Evolutionary conservation across 805 yeast species (phyloP).

Genomic region (Pichia phayaonensis): DNA sequence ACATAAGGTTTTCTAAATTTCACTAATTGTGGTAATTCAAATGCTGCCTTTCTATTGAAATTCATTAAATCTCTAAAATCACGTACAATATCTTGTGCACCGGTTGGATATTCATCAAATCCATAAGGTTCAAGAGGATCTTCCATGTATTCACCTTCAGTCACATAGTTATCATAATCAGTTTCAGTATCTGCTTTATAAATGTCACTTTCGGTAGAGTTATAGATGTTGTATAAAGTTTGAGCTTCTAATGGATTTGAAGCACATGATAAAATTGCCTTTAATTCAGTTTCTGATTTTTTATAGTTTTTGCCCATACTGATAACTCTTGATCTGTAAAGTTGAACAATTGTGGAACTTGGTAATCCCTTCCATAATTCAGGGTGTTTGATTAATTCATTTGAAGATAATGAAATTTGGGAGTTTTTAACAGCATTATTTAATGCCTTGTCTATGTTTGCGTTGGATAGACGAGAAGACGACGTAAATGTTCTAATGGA

Average conservation of each 20-base stretch:
- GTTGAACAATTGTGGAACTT: slow-evolving; percentile 50
- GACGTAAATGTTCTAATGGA: background rate
- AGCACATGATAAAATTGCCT: slow-evolving; percentile 45
- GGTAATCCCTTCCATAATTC: slow-evolving; percentile 65
- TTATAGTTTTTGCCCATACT: slow-evolving; percentile 45
- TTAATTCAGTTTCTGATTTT: slow-evolving; percentile 44
- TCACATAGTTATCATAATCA: slow-evolving; percentile 34
- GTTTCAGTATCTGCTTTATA: slow-evolving; percentile 33
- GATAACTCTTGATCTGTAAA: slow-evolving; percentile 50
- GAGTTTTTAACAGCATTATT: slow-evolving; percentile 10
- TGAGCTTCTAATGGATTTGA: slow-evolving; percentile 21
- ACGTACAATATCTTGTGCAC: slow-evolving; percentile 63
- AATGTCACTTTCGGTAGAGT: slow-evolving; percentile 39
- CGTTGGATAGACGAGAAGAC: background rate
- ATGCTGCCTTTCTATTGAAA: slow-evolving; percentile 78
- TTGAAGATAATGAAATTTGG: slow-evolving; percentile 8
- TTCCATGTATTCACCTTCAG: slow-evolving; percentile 26
- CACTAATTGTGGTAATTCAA: slow-evolving; percentile 80
- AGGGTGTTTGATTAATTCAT: slow-evolving; percentile 43
- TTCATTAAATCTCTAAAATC: slow-evolving; percentile 71
- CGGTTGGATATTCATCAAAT: slow-evolving; percentile 59
- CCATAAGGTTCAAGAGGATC: slow-evolving; percentile 34
- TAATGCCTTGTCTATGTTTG: slow-evolving; percentile 12
- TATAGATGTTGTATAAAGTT: slow-evolving; percentile 24
- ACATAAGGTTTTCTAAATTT: slow-evolving; percentile 65